Base-by-base conservation (phyloP, 305 asterid genomes). In the Solanum chacoense region DNA sequence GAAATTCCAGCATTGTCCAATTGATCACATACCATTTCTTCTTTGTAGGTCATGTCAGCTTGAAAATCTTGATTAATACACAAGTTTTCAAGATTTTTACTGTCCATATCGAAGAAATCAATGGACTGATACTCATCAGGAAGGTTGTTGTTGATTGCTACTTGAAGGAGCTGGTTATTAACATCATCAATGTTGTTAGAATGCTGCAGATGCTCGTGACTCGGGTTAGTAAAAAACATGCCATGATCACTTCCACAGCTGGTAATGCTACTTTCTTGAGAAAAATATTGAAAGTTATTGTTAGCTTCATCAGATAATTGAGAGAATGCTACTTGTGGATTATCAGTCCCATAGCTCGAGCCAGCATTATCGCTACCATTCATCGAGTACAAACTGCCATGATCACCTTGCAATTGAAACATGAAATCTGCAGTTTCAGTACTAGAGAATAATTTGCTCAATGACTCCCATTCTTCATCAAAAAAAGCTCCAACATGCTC, bases 391-490 rank as follows among this genome's bases (percentile, higher is more conserved):
- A 88, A 45, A 69, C 4, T 76, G 67, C 37, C 72, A 37, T 28
- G 63, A 76, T 89, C 91, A 36, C 87, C 88, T 22, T 76, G 89
- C 29, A 88, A 87, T 74, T 91, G 93, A n/a, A 87, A 84, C 89
- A 90, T 89, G 91, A 92, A 91, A 88, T 94, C 91, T 11, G 92
- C 89, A 86, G 91, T 92, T 38, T 93, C 95, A 81, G 28, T 81
- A 80, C 38, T 81, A 0, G 94, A 90, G 55, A 95, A 94, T 88
- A 94, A 85, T 86, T 88, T 93, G 94, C 92, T 91, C 87, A 94
- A 74, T 85, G 94, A 89, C 34, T 93, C 98, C 95, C 94, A 94
- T 89, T 96, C 98, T 89, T 96, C 97, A 87, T 94, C 96, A 88
- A 93, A 69, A 86, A 91, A 92, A 63, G 92, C 87, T 88, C 50